Percentiles rank a stretch among this genome's conserved stretches.
These are phyloP conservation scores for Leishmania major DNA, from an alignment of 208 protist genomes.

Conservation along the genomic window DNA sequence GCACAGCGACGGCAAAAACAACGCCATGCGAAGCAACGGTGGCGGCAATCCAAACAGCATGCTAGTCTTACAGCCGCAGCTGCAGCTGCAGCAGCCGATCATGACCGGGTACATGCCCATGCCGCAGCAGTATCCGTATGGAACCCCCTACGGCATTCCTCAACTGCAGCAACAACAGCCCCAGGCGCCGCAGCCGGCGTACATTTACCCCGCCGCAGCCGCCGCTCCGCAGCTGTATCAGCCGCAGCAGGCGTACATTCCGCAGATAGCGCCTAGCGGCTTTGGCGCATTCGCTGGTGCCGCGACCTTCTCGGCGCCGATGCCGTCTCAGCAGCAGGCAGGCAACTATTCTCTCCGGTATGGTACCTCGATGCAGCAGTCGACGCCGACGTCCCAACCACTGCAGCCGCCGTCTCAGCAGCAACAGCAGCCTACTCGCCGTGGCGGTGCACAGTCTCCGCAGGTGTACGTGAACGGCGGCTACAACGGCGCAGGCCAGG, in stretches of 20 bases:
- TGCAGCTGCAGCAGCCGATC: conserved; percentile 11
- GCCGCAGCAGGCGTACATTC: conserved; percentile 16
- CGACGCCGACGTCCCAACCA: not conserved
- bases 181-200: conserved; percentile 3
- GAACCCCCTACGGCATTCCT: conserved; percentile 8
- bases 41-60: conserved; percentile 23
- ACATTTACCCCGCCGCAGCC: conserved; percentile 7
- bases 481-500: conserved; percentile 15
- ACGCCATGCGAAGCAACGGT: conserved; percentile 17
- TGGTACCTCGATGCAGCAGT: conserved; percentile 14
- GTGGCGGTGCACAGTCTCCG: conserved; percentile 19
- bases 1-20: conserved; percentile 27
- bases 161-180: conserved; percentile 18
- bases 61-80: conserved; percentile 17
- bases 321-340: conserved; percentile 9
- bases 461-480: conserved; percentile 30
- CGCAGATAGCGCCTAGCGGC: conserved; percentile 14
- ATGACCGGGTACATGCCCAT: conserved; percentile 16
- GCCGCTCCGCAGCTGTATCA: not conserved
- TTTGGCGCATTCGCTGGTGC: conserved; percentile 7
- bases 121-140: conserved; percentile 14
- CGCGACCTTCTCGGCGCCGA: not conserved
- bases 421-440: conserved; percentile 13
- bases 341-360: conserved; percentile 9
- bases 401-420: conserved; percentile 13